Evolutionary conservation across 352 stramenopile genomes (phyloP).

Genomic region (Stephanocyclus meneghinianus): DNA sequence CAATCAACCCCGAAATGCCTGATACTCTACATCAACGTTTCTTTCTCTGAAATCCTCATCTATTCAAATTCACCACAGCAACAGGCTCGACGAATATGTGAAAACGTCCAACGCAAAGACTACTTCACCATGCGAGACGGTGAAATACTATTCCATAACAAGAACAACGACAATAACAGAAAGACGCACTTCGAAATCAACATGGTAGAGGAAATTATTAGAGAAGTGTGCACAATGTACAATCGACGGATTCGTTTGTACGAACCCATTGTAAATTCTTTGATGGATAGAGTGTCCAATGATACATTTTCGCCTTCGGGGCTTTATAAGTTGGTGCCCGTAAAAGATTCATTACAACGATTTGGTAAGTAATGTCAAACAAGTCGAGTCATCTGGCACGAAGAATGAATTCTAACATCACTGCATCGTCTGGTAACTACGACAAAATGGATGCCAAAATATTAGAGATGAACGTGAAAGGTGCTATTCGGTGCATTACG

Average conservation of each 20-base stretch:
- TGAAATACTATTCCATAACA: constrained; percentile 31
- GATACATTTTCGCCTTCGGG: constrained; percentile 68
- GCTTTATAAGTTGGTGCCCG: constrained; percentile 74
- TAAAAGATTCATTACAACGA: constrained; percentile 79
- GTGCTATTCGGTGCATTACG: constrained; percentile 49
- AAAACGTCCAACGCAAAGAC: constrained; percentile 28
- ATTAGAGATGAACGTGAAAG: constrained; percentile 66
- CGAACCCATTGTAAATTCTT: constrained; percentile 78
- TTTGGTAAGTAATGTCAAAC: constrained; percentile 51
- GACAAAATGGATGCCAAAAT: neutral
- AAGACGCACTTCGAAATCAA: constrained; percentile 70
- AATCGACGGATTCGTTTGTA: constrained; percentile 72
- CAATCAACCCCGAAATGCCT: neutral
- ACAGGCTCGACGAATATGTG: constrained; percentile 31
- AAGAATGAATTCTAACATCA: no score
- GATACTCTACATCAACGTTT: neutral
- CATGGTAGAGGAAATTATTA: constrained; percentile 80
- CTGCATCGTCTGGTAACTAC: no score
- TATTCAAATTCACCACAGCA: constrained; percentile 23
- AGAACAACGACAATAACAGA: constrained; percentile 28
- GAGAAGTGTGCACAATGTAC: constrained; percentile 77
- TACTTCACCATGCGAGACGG: constrained; percentile 40
- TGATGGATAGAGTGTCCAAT: constrained; percentile 62
- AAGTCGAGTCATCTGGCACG: no score
- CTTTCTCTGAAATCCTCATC: neutral